Conservation (phyloP, 352 stramenopile genomes). For the Globisporangium sylvaticum region DNA sequence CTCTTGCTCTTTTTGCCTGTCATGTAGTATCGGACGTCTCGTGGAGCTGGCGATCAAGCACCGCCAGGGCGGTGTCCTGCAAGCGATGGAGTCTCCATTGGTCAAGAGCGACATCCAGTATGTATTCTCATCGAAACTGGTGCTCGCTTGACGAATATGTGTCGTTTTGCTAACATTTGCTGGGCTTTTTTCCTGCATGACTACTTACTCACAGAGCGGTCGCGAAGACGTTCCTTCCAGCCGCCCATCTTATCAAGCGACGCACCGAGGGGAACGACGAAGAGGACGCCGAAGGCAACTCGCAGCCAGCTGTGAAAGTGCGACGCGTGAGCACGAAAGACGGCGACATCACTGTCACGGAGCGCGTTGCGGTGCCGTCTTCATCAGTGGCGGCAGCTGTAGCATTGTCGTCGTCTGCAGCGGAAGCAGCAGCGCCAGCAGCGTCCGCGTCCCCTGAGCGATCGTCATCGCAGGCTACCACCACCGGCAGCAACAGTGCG, state of each 20-base stretch:
- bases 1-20: neutral
- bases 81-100: slow-evolving; percentile 45
- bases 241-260: neutral
- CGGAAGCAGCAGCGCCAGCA: neutral
- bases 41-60: slow-evolving; percentile 82
- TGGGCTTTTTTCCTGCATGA: neutral
- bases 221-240: slow-evolving; percentile 1
- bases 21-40: slow-evolving; percentile 63
- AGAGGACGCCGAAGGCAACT: neutral
- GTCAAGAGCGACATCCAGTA: slow-evolving; percentile 64
- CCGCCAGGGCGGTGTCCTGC: slow-evolving; percentile 48
- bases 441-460: neutral
- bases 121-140: slow-evolving; percentile 10
- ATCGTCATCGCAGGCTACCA: neutral
- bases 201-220: slow-evolving; percentile 5
- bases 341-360: slow-evolving; percentile 11
- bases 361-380: neutral
- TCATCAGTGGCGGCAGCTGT: neutral
- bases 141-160: neutral
- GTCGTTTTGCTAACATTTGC: neutral
- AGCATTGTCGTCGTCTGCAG: neutral
- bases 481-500: neutral
- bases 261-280: neutral
- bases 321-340: slow-evolving; percentile 16
- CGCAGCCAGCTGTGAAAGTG: slow-evolving; percentile 4